These are phyloP conservation scores for Achaetomium macrosporum DNA, from an alignment of 2,329 filamentous ascomycete species.

Conservation along the genomic window DNA sequence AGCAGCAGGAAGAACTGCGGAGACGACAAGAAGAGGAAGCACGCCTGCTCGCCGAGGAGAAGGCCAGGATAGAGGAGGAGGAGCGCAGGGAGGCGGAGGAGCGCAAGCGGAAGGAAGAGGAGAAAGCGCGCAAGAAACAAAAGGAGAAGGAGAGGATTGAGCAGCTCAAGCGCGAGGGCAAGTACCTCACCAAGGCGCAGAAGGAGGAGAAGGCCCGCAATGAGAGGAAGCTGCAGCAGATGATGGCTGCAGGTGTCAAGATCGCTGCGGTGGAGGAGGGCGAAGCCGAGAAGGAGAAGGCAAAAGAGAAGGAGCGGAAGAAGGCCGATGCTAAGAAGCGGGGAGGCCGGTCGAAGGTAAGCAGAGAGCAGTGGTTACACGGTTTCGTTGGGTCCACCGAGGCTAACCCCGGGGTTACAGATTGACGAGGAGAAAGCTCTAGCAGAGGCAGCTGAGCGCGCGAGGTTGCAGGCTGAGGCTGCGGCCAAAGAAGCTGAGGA, in stretches of 20 bases:
- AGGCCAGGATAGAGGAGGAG: conserved; percentile 58
- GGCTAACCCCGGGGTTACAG: conserved; percentile 1
- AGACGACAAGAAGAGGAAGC: conserved; percentile 59
- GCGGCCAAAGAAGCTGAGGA: conserved; percentile 56
- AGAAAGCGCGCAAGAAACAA: conserved; percentile 72
- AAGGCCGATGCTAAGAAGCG: conserved; percentile 67
- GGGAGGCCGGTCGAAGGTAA: conserved; percentile 58
- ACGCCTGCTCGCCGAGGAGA: conserved; percentile 55
- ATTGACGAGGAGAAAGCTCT: conserved; percentile 73
- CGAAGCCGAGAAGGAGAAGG: conserved; percentile 55
- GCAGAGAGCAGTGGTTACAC: conserved; percentile 6
- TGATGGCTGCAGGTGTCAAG: conserved; percentile 71
- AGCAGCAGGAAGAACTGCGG: conserved; percentile 74
- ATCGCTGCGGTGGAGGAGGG: conserved; percentile 55
- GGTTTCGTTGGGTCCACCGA: neutral
- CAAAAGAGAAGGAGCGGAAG: conserved; percentile 60
- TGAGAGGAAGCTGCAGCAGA: conserved; percentile 76
- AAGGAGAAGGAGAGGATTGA: conserved; percentile 82
- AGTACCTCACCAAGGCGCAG: conserved; percentile 80
- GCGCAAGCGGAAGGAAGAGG: conserved; percentile 62
- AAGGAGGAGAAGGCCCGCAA: conserved; percentile 74
- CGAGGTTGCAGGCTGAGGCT: conserved; percentile 61
- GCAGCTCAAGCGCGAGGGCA: conserved; percentile 81
- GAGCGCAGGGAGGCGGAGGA: conserved; percentile 63
- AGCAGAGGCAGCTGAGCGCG: conserved; percentile 71